Conservation (phyloP, 1,139 yeast species). For the Candida buenavistaensis region DNA sequence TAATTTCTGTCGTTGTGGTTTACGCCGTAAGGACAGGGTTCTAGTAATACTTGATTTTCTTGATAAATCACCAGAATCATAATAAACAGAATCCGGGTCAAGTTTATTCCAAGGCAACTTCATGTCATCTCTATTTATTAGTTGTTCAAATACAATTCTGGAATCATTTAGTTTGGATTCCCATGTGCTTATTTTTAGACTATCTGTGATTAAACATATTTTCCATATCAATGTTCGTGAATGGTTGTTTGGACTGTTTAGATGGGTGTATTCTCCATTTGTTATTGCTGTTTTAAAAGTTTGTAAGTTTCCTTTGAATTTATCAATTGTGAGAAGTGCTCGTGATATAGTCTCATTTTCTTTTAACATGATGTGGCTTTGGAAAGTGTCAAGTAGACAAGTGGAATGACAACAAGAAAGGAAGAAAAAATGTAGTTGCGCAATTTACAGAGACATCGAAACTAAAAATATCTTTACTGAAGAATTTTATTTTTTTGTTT, state of each 20-base stretch:
- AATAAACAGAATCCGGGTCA: constrained; percentile 31
- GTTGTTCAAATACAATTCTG: constrained; percentile 39
- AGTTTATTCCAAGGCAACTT: constrained; percentile 41
- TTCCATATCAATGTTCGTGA: constrained; percentile 43
- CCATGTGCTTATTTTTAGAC: constrained; percentile 40
- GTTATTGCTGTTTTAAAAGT: constrained; percentile 32
- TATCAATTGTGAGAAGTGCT: constrained; percentile 39
- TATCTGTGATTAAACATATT: constrained; percentile 37
- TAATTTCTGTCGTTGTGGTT: constrained; percentile 7
- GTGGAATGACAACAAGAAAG: not conserved
- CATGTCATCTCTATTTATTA: constrained; percentile 33
- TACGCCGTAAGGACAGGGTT: constrained; percentile 5
- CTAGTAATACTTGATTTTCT: constrained; percentile 10
- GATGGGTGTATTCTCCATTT: constrained; percentile 33
- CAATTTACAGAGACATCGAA: no score
- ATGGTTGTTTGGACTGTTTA: constrained; percentile 20
- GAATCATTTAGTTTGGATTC: constrained; percentile 27
- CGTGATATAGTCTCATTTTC: constrained; percentile 41
- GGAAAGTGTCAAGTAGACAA: not conserved
- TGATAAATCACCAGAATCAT: constrained; percentile 17
- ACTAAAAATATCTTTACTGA: no score
- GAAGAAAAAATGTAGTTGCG: no score
- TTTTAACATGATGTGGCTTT: constrained; percentile 20
- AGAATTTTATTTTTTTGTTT: no score
- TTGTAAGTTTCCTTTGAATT: constrained; percentile 34